Percentiles rank a stretch among this genome's conserved stretches.
These are phyloP conservation scores for Phytophthora multivora DNA, from an alignment of 352 stramenopile genomes.

Conservation along the genomic window DNA sequence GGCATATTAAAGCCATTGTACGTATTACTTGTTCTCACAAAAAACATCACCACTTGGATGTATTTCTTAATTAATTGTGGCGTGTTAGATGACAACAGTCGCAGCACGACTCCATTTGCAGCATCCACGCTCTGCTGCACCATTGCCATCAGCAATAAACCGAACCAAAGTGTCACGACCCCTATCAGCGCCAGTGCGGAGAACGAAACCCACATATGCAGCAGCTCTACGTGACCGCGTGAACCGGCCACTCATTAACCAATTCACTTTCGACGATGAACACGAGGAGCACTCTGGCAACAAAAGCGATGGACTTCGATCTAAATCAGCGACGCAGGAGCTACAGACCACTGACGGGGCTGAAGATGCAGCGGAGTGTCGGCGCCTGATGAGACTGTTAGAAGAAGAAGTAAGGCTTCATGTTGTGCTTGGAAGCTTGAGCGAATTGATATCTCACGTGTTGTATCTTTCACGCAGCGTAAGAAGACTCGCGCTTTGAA, in stretches of 20 bases:
- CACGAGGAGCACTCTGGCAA: slow-evolving; percentile 5
- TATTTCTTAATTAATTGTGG: slow-evolving; percentile 3
- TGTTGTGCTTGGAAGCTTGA: too few relatives aligned
- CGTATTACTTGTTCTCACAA: background rate
- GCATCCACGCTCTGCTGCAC: slow-evolving; percentile 5
- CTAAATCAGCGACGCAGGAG: background rate
- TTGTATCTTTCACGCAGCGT: slow-evolving; percentile 24
- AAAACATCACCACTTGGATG: background rate
- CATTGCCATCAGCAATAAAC: slow-evolving; percentile 1
- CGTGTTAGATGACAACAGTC: slow-evolving; percentile 50
- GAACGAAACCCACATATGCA: slow-evolving; percentile 60
- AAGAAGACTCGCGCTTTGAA: slow-evolving; percentile 53
- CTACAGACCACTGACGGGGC: background rate
- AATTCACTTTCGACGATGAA: slow-evolving; percentile 2
- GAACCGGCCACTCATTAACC: slow-evolving; percentile 27
- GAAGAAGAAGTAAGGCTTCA: slow-evolving; percentile 41
- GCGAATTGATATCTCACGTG: background rate
- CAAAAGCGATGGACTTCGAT: background rate
- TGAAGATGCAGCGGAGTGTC: slow-evolving; percentile 17
- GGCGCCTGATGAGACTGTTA: slow-evolving; percentile 21
- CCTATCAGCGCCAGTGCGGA: slow-evolving; percentile 71
- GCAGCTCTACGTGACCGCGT: slow-evolving; percentile 58
- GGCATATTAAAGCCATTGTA: slow-evolving; percentile 76
- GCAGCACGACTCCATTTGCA: slow-evolving; percentile 28
- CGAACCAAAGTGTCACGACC: slow-evolving; percentile 39